A percentile compares a stretch with the other conserved stretches of the same genome.
phyloP scores from a whole-genome alignment of 768 basidiomycete species.

The Gloeopeniophorella convolvens region DNA sequence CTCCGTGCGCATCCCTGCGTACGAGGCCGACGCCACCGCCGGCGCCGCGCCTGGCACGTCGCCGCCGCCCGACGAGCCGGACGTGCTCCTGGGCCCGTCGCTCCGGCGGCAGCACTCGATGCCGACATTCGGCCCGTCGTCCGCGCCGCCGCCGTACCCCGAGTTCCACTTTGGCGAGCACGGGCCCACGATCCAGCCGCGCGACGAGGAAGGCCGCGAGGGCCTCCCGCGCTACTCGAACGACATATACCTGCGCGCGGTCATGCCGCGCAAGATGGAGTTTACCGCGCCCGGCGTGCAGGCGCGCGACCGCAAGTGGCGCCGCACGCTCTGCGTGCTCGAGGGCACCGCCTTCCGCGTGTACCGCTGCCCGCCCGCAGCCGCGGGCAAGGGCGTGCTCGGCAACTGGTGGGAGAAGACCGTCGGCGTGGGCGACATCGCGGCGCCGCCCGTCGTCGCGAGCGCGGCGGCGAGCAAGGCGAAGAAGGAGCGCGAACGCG shows the following conservation, averaged over 20 bases:
- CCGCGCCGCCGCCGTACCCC: constrained; percentile 67
- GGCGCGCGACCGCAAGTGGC: constrained; percentile 89
- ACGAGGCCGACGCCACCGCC: not conserved
- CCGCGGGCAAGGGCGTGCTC: constrained; percentile 40
- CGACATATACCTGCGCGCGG: constrained; percentile 68
- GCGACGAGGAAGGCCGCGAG: constrained; percentile 84
- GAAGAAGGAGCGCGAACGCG: constrained; percentile 26
- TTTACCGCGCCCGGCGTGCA: constrained; percentile 80
- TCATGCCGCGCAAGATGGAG: constrained; percentile 91
- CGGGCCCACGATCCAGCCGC: constrained; percentile 34
- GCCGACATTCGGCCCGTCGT: constrained; percentile 55
- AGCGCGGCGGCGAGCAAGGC: constrained; percentile 25
- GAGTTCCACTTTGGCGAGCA: constrained; percentile 31
- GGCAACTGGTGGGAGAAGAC: constrained; percentile 76
- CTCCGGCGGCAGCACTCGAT: constrained; percentile 61
- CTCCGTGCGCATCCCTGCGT: not conserved
- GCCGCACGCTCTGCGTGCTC: constrained; percentile 77
- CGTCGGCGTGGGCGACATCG: constrained; percentile 65
- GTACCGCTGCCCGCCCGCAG: constrained; percentile 49
- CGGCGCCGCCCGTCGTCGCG: constrained; percentile 21
- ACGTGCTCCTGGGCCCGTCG: constrained; percentile 28
- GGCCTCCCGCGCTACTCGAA: constrained; percentile 78
- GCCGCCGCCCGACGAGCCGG: constrained; percentile 3
- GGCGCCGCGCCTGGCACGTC: not conserved
- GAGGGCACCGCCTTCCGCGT: constrained; percentile 88